phyloP scores from a whole-genome alignment of 345 rosid genomes.

The Nephelium lappaceum region DNA sequence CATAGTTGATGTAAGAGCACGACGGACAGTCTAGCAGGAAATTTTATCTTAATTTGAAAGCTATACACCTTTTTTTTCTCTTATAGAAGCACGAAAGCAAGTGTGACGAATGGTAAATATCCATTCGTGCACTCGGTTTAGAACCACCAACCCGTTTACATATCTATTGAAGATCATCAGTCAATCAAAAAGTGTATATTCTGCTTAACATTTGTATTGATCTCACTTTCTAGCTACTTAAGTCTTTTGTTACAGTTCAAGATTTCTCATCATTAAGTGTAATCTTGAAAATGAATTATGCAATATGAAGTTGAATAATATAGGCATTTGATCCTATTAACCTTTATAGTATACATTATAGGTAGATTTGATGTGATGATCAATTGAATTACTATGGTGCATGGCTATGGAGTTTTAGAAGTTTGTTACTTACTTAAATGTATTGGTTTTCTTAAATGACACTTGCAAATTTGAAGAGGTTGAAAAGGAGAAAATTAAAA shows the following conservation, averaged over 20 bases:
- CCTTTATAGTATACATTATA: neutral
- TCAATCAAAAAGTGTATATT: constrained; percentile 18
- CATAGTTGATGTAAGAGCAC: neutral
- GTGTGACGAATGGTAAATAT: neutral
- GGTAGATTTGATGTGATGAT: no score
- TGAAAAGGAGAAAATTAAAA: no score
- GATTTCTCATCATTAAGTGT: neutral
- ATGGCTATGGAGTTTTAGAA: no score
- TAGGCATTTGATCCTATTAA: neutral
- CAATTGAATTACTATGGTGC: no score
- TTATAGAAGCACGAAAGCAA: neutral
- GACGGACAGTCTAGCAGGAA: neutral
- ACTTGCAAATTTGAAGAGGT: no score
- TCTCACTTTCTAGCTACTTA: no score
- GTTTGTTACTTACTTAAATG: no score
- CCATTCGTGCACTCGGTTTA: neutral
- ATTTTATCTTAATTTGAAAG: constrained; percentile 2
- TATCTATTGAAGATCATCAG: neutral
- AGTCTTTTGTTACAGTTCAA: neutral
- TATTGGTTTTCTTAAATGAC: no score
- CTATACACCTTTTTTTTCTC: neutral
- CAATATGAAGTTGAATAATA: neutral
- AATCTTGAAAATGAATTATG: neutral
- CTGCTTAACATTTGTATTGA: neutral
- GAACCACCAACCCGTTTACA: neutral